Conservation (phyloP, 345 rosid genomes). For the Acer yangbiense region DNA sequence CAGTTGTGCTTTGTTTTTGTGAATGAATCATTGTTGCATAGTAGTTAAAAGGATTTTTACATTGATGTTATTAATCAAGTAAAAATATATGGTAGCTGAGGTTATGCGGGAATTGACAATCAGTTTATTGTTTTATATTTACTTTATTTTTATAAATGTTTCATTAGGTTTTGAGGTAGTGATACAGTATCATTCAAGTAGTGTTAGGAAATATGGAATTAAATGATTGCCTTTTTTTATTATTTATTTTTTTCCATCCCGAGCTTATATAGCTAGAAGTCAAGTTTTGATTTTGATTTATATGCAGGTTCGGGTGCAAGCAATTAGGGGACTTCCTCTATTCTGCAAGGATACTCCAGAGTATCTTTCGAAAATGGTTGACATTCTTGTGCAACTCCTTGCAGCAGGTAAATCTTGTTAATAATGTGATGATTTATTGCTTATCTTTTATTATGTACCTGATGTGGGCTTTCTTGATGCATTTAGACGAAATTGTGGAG, state of each 20-base stretch:
- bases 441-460: slow-evolving; percentile 1
- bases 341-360: slow-evolving; percentile 94
- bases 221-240: background rate
- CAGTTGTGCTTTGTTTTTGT: background rate
- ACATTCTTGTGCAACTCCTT: slow-evolving; percentile 85
- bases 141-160: background rate
- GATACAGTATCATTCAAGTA: background rate
- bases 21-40: background rate
- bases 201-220: background rate
- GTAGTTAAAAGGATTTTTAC: background rate
- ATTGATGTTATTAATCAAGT: background rate
- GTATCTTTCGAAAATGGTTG: slow-evolving; percentile 73
- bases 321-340: slow-evolving; percentile 90
- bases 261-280: slow-evolving; percentile 6
- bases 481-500: slow-evolving; percentile 83
- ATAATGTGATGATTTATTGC: background rate
- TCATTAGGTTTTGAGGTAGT: background rate
- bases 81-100: background rate
- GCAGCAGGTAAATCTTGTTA: slow-evolving; percentile 52
- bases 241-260: background rate
- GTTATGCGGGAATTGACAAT: background rate
- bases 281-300: background rate
- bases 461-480: slow-evolving; percentile 21
- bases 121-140: background rate
- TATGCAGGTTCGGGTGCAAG: slow-evolving; percentile 95